phyloP scores from a whole-genome alignment of 1,139 yeast genomes.

The Taphrina flavorubra region DNA sequence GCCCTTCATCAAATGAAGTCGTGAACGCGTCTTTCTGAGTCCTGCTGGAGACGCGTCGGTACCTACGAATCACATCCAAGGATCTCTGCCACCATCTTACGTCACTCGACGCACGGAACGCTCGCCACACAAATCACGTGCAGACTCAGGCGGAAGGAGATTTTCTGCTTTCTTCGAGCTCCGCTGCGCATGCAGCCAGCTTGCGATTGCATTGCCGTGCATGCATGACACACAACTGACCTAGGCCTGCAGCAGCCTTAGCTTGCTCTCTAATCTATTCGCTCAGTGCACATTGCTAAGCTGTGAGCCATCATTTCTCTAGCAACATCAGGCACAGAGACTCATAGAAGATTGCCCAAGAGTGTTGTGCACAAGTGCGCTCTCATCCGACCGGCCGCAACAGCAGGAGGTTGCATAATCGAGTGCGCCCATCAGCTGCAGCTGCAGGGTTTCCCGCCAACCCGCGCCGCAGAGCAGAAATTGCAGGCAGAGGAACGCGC shows the following conservation, averaged over 20 bases:
- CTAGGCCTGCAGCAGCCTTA: neutral
- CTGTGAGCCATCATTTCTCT: too few relatives aligned
- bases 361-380: neutral
- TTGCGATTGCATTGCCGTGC: neutral
- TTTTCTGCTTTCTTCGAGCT: slow-evolving; percentile 1
- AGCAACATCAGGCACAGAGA: too few relatives aligned
- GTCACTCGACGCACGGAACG: neutral
- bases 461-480: slow-evolving; percentile 13
- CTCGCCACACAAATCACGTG: slow-evolving; percentile 1
- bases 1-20: neutral
- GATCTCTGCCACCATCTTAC: slow-evolving; percentile 7
- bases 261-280: too few relatives aligned
- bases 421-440: slow-evolving; percentile 21
- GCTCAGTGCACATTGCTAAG: too few relatives aligned
- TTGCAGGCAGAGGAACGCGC: slow-evolving; percentile 16
- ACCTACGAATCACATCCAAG: neutral
- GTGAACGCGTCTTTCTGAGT: slow-evolving; percentile 5
- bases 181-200: neutral
- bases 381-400: neutral
- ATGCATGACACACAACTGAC: neutral
- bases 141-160: neutral
- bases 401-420: slow-evolving; percentile 9
- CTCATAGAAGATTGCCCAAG: too few relatives aligned
- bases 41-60: neutral
- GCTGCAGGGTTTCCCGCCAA: neutral